Evolutionary conservation across 805 yeast genomes (phyloP), one percentile per base, ranked within the genome.

Genomic region (Trichomonascus vanleenenianus): DNA sequence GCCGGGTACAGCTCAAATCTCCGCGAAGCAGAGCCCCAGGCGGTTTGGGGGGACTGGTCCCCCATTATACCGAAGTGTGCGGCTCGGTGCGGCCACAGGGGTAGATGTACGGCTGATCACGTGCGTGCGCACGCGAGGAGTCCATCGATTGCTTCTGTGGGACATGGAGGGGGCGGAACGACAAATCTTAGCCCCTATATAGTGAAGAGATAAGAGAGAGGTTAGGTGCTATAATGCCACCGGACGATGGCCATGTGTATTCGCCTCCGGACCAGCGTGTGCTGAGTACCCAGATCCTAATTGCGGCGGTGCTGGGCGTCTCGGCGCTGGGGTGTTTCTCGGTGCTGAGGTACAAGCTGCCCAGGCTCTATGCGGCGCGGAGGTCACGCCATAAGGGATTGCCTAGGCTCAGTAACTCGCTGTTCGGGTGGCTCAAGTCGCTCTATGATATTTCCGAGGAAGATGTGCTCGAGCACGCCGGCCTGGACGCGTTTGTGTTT

Each of bases 401-500:
- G 27, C 95, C 93, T 2, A 57, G 62, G 30, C 67, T 85, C 15
- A 80, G 85, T 4, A 53, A 67, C 33, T 72, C 85, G 2, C 60
- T 84, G 10, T 83, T 88, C 55, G 88, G 89, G 2, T 91, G 97
- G 97, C 71, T 89, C 7, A 75, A 80, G 0, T 75, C 79, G 0
- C 66, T 91, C 11, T 76, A 75, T 58, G 63, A 63, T 10, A 79
- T 89, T 15, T 70, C 73, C 20, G 97, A 91, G 54, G 71, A 75
- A 12, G 88, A 87, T 47, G 75, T 93, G 2, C 71, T 91, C 42
- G 91, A 87, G 50, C 83, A 81, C 57, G 96, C 97, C 2, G 98
- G 98, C 0, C 65, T 91, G 38, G 98, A 91, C 66, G 97, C 97
- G 0, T 88, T 76, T 65, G 97, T 93, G 40, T 91, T 85, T 58